Evolutionary conservation across 805 yeast species (phyloP), one percentile per base, ranked within the genome.

Genomic region (Diddensiella transvaalensis): DNA sequence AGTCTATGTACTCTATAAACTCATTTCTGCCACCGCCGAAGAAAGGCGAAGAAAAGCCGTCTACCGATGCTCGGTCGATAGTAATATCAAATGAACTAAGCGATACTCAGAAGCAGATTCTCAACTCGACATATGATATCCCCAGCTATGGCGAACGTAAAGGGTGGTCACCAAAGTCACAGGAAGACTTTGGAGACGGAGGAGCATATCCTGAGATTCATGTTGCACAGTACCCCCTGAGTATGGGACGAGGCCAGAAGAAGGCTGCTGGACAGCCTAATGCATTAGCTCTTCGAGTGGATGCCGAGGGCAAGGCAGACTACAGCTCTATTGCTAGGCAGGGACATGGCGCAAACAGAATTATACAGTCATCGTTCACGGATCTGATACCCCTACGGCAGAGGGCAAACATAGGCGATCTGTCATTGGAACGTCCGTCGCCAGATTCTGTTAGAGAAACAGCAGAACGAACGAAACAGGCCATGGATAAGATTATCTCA

Each of bases 321-420:
- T 67, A 67, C 52, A 61, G 57, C 38, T 59, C 61, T 4, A 56
- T 67, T 26, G 70, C 69, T 1, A 40, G 51, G 18, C 66, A 62
- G 38, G 71, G 72, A 2, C 68, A 61, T 43, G 50, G 56, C 1
- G 18, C 51, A 2, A 52, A 47, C 10, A 41, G 72, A 24, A 57
- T 58, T 8, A 68, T 69, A 13, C 82, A 78, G 51, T 60, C 80
- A 0, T 66, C 77, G 0, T 77, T 78, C 46, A 72, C 74, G 30
- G 85, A 79, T 46, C 74, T 85, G 24, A 74, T 82, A 22, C 89
- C 90, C 0, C 65, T 83, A 42, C 73, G 85, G 54, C 80, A 63
- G 59, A 70, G 65, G 50, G 65, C 48, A 57, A 70, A 52, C 64
- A 59, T 65, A 24, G 68, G 69, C 17, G 63, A 68, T 13, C 44